Evolutionary conservation across 1,284 basidiomycete species (phyloP).

Genomic region (Tylopilus sp.): DNA sequence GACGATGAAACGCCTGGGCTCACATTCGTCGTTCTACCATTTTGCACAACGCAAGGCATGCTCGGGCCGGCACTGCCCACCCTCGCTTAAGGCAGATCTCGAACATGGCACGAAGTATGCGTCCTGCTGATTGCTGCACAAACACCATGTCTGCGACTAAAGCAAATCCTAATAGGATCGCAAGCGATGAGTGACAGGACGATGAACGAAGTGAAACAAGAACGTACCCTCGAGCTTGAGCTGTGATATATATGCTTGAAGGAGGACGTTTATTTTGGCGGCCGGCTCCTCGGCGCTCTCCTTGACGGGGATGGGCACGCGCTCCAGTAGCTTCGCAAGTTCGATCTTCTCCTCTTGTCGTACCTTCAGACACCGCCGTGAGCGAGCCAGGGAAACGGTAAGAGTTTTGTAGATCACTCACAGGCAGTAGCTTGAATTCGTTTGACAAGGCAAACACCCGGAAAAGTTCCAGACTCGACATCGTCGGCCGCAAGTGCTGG

Average conservation of each 20-base stretch:
- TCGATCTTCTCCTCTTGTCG: conserved; percentile 84
- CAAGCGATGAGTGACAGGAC: background rate
- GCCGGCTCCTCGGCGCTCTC: conserved; percentile 95
- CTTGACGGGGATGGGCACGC: conserved; percentile 97
- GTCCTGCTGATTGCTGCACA: conserved; percentile 87
- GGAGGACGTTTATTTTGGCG: conserved; percentile 95
- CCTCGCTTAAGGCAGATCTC: conserved; percentile 98
- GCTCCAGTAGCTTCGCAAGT: conserved; percentile 87
- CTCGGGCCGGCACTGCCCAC: conserved; percentile 93
- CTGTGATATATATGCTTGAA: conserved; percentile 95
- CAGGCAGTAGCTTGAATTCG: conserved; percentile 95
- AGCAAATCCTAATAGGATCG: conserved; percentile 64
- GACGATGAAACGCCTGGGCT: conserved; percentile 21
- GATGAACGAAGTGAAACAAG: conserved; percentile 3
- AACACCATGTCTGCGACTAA: conserved; percentile 99
- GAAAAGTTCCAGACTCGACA: conserved; percentile 91
- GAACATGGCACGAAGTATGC: conserved; percentile 95
- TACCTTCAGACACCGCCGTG: conserved; percentile 35
- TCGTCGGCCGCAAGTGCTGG: conserved; percentile 86
- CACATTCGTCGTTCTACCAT: conserved; percentile 92
- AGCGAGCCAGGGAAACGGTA: background rate
- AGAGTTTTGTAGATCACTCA: conserved; percentile 35
- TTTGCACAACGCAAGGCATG: conserved; percentile 93
- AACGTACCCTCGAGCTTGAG: conserved; percentile 80
- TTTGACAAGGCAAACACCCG: conserved; percentile 95